Evolutionary conservation across 192 early-diverging fungal genomes (phyloP).

Genomic region (Pilaira anomala): DNA sequence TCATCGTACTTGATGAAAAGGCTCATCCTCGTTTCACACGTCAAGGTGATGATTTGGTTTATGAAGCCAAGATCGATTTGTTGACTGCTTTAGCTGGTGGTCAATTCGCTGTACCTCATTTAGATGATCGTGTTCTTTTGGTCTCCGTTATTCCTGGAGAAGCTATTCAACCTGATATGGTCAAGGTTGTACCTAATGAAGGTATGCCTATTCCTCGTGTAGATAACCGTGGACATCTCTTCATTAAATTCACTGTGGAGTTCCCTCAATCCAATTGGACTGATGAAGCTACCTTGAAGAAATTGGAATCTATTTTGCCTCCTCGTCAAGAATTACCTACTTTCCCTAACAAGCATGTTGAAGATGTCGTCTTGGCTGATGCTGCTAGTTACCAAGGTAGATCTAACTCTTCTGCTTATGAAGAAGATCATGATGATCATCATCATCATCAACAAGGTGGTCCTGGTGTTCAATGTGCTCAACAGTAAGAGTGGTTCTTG

Average conservation of each 20-base stretch:
- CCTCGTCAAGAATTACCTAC: slow-evolving; percentile 56
- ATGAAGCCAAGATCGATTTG: slow-evolving; percentile 91
- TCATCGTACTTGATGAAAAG: slow-evolving; percentile 96
- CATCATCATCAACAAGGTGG: slow-evolving; percentile 18
- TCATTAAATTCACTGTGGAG: slow-evolving; percentile 86
- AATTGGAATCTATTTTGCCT: slow-evolving; percentile 83
- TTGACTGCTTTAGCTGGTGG: slow-evolving; percentile 96
- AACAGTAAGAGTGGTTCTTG: neutral
- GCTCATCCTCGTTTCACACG: slow-evolving; percentile 89
- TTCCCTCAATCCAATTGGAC: slow-evolving; percentile 91
- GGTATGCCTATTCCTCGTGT: slow-evolving; percentile 95
- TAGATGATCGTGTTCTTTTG: slow-evolving; percentile 87
- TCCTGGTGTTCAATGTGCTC: slow-evolving; percentile 33
- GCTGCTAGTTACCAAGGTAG: slow-evolving; percentile 21
- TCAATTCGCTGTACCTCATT: slow-evolving; percentile 84
- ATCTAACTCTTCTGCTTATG: neutral
- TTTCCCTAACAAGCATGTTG: slow-evolving; percentile 56
- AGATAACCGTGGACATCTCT: slow-evolving; percentile 89
- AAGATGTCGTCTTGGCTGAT: slow-evolving; percentile 79
- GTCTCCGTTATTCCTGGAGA: slow-evolving; percentile 94
- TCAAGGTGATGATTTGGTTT: slow-evolving; percentile 88
- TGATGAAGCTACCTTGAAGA: slow-evolving; percentile 60
- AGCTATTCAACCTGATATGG: slow-evolving; percentile 83
- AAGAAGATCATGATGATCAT: slow-evolving; percentile 31
- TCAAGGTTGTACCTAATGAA: slow-evolving; percentile 84